Base-by-base conservation (phyloP, 805 yeast species). In the Schwanniomyces yamadae region DNA sequence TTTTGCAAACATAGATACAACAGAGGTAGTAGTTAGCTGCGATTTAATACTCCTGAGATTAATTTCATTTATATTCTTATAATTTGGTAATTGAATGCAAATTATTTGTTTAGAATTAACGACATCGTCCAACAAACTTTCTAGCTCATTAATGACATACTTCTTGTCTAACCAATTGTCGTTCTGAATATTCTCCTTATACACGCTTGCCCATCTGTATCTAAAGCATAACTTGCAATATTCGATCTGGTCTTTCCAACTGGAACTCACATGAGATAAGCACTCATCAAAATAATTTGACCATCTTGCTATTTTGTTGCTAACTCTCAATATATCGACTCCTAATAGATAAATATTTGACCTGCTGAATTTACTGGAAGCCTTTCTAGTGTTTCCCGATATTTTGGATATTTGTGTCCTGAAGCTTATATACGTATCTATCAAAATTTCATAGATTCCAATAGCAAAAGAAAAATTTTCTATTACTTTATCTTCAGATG, bases 1-100 rank as follows among this genome's bases (percentile, higher is more conserved):
- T 12, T 63, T 65, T 3, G 86, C 72, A 48, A 85, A 84, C 9
- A 80, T 71, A 0, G 82, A 64, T 28, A 88, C 74, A 0, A 91
- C 85, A 18, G 79, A 77, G 10, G 85, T 67, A 33, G 87, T 85
- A 2, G 90, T 81, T 13, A 80, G 62, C 47, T 87, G 90, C 4
- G 77, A 66, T 23, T 69, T 69, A 6, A 86, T 69, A 4, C 75
- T 66, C 1, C 66, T 60, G 1, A 56, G 34, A 27, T 72, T 79
- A 3, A 90, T 57, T 1, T 69, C 61, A 2, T 87, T 82, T 11
- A 90, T 76, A 37, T 71, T 63, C 1, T 69, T 63, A 45, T 73
- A 83, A 51, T 89, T 88, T 1, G 78, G 69, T 54, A 75, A 78
- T 0, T 57, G 48, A 0, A 82, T 59, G 6, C 59, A 52, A 2